A percentile compares a stretch with the other conserved stretches of the same genome.
Conservation (phyloP, 1,284 basidiomycete genomes). For the Fomitopsis palustris region DNA sequence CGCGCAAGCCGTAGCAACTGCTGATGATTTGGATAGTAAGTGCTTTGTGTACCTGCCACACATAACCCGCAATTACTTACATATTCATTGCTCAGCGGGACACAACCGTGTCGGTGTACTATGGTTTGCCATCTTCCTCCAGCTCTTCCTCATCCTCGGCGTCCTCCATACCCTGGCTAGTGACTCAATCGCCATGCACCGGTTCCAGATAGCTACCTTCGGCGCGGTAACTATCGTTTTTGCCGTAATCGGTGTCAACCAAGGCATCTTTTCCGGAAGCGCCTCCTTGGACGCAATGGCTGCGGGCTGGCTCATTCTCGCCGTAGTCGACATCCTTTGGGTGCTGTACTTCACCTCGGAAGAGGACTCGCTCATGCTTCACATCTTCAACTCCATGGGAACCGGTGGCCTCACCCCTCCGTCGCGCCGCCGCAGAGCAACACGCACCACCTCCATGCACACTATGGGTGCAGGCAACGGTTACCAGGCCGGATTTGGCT, state of each 20-base stretch:
- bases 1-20: constrained; percentile 67
- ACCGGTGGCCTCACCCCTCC: constrained; percentile 84
- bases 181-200: constrained; percentile 81
- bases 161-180: constrained; percentile 81
- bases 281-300: constrained; percentile 78
- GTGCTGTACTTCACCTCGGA: constrained; percentile 95
- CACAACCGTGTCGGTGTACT: constrained; percentile 58
- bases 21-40: constrained; percentile 44
- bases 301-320: constrained; percentile 91
- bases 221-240: constrained; percentile 87
- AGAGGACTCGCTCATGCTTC: constrained; percentile 82
- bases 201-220: constrained; percentile 87
- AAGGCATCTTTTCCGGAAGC: constrained; percentile 51
- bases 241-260: constrained; percentile 74
- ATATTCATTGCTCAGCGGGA: constrained; percentile 30
- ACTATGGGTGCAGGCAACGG: constrained; percentile 60
- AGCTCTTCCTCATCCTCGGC: constrained; percentile 79
- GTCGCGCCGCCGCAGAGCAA: constrained; percentile 59
- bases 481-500: constrained; percentile 50
- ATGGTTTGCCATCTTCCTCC: constrained; percentile 93
- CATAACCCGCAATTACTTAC: neutral
- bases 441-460: constrained; percentile 55
- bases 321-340: constrained; percentile 92
- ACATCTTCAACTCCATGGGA: constrained; percentile 84
- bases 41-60: constrained; percentile 10